These are phyloP conservation scores for Lachancea thermotolerans DNA, from an alignment of 805 yeast species.

Conservation along the genomic window DNA sequence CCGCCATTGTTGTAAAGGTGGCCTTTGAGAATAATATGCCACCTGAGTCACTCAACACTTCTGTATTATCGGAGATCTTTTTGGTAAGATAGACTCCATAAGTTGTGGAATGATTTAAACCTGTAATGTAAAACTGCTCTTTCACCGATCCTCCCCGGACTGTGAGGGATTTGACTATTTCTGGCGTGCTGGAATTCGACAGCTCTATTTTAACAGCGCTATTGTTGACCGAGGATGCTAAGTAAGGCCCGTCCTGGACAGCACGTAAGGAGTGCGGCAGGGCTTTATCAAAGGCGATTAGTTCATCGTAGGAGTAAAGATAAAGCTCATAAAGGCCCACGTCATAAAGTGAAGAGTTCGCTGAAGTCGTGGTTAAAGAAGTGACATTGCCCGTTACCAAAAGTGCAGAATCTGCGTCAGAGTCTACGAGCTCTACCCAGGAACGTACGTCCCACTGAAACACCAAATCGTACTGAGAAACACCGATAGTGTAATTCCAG, in stretches of 20 bases:
- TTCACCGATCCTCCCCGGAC: conserved; percentile 41
- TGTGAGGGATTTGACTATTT: conserved; percentile 33
- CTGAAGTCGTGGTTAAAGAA: conserved; percentile 8
- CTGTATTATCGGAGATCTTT: conserved; percentile 34
- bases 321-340: conserved; percentile 34
- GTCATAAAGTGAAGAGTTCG: conserved; percentile 21
- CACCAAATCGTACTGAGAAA: conserved; percentile 53
- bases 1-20: conserved; percentile 47
- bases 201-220: neutral
- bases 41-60: conserved; percentile 37
- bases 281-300: conserved; percentile 29
- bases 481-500: conserved; percentile 65
- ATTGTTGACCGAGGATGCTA: conserved; percentile 25
- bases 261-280: conserved; percentile 68
- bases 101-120: conserved; percentile 50
- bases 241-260: conserved; percentile 43
- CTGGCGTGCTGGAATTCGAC: conserved; percentile 23
- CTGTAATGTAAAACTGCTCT: conserved; percentile 57
- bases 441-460: conserved; percentile 63
- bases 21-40: conserved; percentile 58
- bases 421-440: conserved; percentile 54
- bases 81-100: conserved; percentile 62
- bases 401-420: conserved; percentile 63
- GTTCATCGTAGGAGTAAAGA: conserved; percentile 40
- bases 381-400: conserved; percentile 53